phyloP scores from a whole-genome alignment of 2,329 filamentous ascomycete genomes.

The Epichloe coenophiala region DNA sequence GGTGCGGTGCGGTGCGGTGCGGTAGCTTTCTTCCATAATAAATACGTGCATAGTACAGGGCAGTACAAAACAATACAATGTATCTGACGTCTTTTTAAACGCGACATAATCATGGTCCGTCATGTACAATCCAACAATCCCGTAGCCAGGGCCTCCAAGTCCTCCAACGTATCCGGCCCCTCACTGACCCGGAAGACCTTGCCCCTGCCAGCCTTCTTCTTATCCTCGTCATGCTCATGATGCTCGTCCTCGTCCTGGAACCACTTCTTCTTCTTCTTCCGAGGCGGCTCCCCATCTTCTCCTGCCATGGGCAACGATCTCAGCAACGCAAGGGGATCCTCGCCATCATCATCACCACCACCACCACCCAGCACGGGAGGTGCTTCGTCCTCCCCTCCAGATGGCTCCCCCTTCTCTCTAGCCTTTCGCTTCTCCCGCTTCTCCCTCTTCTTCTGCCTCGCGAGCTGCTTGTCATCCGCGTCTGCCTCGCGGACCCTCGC shows the following conservation, averaged over 20 bases:
- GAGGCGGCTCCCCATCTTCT: slow-evolving; percentile 23
- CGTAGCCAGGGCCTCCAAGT: slow-evolving; percentile 63
- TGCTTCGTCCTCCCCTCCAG: slow-evolving; percentile 13
- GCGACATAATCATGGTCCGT: too few species aligned
- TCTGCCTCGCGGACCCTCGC: slow-evolving; percentile 63
- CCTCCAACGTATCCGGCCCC: slow-evolving; percentile 66
- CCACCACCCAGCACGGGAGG: slow-evolving; percentile 23
- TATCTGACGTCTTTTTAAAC: too few species aligned
- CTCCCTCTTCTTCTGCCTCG: slow-evolving; percentile 63
- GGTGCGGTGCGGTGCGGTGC: too few species aligned
- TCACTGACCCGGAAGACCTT: slow-evolving; percentile 48
- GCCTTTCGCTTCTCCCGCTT: slow-evolving; percentile 66
- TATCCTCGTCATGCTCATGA: slow-evolving; percentile 19
- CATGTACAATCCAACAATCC: slow-evolving; percentile 43
- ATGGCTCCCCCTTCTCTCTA: slow-evolving; percentile 32
- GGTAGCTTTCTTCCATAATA: too few species aligned
- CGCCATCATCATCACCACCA: slow-evolving; percentile 23
- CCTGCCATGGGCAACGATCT: slow-evolving; percentile 39
- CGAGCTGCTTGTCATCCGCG: slow-evolving; percentile 66
- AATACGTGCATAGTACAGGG: too few species aligned
- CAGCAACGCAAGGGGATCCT: slow-evolving; percentile 44
- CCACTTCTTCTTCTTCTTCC: slow-evolving; percentile 63
- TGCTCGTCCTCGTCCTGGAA: slow-evolving; percentile 56
- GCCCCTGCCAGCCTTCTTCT: slow-evolving; percentile 26
- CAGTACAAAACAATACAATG: too few species aligned